Conservation (phyloP, 805 yeast species). For the Peterozyma xylosa region DNA sequence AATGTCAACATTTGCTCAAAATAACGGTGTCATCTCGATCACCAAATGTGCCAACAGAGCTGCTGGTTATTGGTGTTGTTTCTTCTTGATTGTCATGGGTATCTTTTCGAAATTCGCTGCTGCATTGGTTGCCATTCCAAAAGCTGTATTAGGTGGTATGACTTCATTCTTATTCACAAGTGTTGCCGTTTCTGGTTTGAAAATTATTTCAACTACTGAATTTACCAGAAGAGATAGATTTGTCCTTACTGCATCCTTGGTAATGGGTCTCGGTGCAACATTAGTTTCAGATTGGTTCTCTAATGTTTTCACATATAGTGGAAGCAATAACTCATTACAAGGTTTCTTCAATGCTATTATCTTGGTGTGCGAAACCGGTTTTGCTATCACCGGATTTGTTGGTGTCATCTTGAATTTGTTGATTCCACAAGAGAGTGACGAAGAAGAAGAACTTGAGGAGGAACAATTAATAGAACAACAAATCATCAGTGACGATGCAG, state of each 20-base stretch:
- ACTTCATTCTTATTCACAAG: constrained; percentile 49
- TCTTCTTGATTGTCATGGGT: constrained; percentile 82
- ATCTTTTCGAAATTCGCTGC: constrained; percentile 82
- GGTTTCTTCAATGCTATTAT: constrained; percentile 48
- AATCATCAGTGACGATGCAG: constrained; percentile 5
- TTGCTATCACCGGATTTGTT: constrained; percentile 46
- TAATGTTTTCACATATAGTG: constrained; percentile 41
- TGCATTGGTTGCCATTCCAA: constrained; percentile 79
- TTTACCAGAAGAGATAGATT: constrained; percentile 53
- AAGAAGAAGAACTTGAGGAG: constrained; percentile 38
- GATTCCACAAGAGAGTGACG: constrained; percentile 43
- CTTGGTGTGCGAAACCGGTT: constrained; percentile 51
- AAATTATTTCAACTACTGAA: constrained; percentile 44
- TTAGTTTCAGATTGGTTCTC: constrained; percentile 40
- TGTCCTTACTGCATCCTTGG: constrained; percentile 39
- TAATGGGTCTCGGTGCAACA: constrained; percentile 46
- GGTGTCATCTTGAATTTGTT: constrained; percentile 42
- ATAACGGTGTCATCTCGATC: constrained; percentile 88
- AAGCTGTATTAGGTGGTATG: constrained; percentile 84
- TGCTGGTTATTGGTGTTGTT: constrained; percentile 45
- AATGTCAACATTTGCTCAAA: constrained; percentile 88
- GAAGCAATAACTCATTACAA: constrained; percentile 30
- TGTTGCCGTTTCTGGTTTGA: constrained; percentile 53
- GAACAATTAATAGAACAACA: constrained; percentile 11
- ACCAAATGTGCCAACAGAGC: constrained; percentile 86